Percentiles rank a stretch among this genome's conserved stretches.
Evolutionary conservation across 805 yeast genomes (phyloP).

Genomic region (Wickerhamomyces strasburgensis): DNA sequence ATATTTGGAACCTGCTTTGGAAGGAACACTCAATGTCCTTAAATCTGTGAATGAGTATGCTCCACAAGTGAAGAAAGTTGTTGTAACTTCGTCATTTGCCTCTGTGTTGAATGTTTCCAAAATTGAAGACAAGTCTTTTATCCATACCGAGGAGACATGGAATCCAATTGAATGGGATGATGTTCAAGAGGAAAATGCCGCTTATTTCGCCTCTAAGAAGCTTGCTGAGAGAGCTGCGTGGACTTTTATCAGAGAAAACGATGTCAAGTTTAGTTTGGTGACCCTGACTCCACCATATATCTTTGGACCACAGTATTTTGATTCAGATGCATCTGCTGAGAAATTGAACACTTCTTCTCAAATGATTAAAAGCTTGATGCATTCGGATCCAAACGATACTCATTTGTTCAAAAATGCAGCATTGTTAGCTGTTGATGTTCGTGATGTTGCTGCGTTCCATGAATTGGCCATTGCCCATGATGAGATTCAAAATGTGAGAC

Average conservation of each 20-base stretch:
- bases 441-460: conserved; percentile 57
- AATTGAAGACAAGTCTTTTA: conserved; percentile 9
- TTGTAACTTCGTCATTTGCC: conserved; percentile 54
- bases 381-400: conserved; percentile 21
- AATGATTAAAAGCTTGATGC: conserved; percentile 27
- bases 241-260: conserved; percentile 36
- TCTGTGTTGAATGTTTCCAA: conserved; percentile 32
- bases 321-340: conserved; percentile 33
- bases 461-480: conserved; percentile 36
- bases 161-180: conserved; percentile 46
- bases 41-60: conserved; percentile 25
- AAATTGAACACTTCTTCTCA: conserved; percentile 37
- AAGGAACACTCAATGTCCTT: conserved; percentile 49
- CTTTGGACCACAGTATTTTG: conserved; percentile 52
- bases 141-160: conserved; percentile 35
- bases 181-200: conserved; percentile 31
- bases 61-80: conserved; percentile 41
- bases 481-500: conserved; percentile 25
- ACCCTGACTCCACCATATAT: conserved; percentile 49
- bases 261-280: conserved; percentile 34
- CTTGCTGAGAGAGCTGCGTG: conserved; percentile 59
- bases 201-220: conserved; percentile 54
- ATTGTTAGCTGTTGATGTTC: conserved; percentile 37
- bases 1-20: conserved; percentile 51
- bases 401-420: neutral